phyloP scores from a whole-genome alignment of 176 grass and related monocot genomes.

The barley (Hordeum vulgare) region MorexV3_pseudomolecules_assembly NC_058520.1:488844066-488844565 shows the following conservation, averaged over 20 bases:
- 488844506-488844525: conserved; percentile 86
- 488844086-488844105: neutral
- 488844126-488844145: neutral
- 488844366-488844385: conserved; percentile 39
- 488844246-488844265: neutral
- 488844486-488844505: conserved; percentile 66
- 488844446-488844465: conserved; percentile 92
- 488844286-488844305: neutral
- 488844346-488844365: neutral
- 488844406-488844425: conserved; percentile 65
- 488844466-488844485: conserved; percentile 61
- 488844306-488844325: neutral
- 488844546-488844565: conserved; percentile 88
- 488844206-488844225: neutral
- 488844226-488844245: too few species aligned
- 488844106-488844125: neutral
- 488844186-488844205: neutral
- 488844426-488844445: conserved; percentile 88
- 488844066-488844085: neutral
- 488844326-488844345: neutral
- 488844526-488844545: conserved; percentile 89
- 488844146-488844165: neutral
- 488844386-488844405: conserved; percentile 87
- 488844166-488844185: neutral
- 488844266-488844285: neutral